Evolutionary conservation across 768 basidiomycete genomes (phyloP).

Genomic region (Leccinum disarticulatum): DNA sequence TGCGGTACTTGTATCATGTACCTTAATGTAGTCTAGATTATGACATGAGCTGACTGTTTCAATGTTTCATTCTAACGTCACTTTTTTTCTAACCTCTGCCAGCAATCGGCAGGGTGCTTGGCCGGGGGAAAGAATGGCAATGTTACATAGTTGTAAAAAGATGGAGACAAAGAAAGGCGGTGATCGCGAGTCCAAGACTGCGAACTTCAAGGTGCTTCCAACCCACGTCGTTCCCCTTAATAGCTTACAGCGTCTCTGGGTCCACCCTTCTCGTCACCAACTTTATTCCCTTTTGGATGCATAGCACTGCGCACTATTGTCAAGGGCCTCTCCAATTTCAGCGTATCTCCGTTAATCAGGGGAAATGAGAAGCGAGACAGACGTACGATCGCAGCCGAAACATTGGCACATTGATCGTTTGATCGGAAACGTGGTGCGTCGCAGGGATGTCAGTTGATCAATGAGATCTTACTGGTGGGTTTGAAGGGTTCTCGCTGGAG

Average conservation of each 20-base stretch:
- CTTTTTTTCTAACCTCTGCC: background rate
- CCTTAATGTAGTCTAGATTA: background rate
- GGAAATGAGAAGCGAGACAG: background rate
- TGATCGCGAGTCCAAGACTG: background rate
- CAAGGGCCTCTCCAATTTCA: background rate
- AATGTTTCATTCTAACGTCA: slow-evolving; percentile 1
- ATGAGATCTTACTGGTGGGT: background rate
- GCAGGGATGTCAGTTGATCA: background rate
- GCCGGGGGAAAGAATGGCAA: background rate
- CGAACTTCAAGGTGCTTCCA: background rate
- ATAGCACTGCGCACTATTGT: background rate
- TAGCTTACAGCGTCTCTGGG: background rate
- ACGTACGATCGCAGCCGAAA: background rate
- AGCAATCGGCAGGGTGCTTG: background rate
- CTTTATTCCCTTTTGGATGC: background rate
- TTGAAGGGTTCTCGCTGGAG: background rate
- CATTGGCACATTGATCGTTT: background rate
- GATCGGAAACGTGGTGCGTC: slow-evolving; percentile 1
- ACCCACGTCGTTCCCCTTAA: background rate
- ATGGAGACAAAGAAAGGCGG: background rate
- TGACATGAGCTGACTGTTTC: slow-evolving; percentile 1
- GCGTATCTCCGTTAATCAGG: background rate
- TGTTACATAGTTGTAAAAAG: background rate
- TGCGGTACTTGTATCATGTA: background rate
- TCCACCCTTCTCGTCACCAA: background rate